Evolutionary conservation across 2,329 filamentous ascomycete genomes (phyloP), one percentile per base, ranked within the genome.

Genomic region (Aschersonia sp.): DNA sequence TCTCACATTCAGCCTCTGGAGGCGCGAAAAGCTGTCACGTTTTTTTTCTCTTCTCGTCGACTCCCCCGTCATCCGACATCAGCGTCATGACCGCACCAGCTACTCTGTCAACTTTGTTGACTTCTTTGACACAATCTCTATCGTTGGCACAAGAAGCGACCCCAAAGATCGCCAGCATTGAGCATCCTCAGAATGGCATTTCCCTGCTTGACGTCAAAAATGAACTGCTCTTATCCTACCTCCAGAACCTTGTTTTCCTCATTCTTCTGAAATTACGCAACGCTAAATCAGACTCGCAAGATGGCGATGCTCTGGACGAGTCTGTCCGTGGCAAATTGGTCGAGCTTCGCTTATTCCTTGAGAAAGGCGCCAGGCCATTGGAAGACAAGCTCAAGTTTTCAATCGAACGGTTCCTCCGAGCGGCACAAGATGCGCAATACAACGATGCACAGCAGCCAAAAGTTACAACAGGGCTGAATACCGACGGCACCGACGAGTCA

Each of bases 131-230:
- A 0, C 73, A 75, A 52, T 81, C 79, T 2, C 62, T 83, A 1
- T 70, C 72, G 0, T 74, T 80, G 0, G 79, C 85, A 0, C 72
- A 83, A 43, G 79, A 88, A 50, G 79, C 82, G 5, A 73, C 82
- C 0, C 78, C 83, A 0, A 76, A 77, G 45, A 62, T 79, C 14
- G 62, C 72, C n/a, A 63, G 71, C 11, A 76, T 94, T 50, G 69
- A 83, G 45, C 78, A 85, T n/a, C 83, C 85, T 1, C 74, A 82
- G 53, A 81, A 95, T 57, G 90, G 92, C 60, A 92, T 98, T 50
- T 96, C 92, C 0, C 79, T 98, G 1, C 81, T 98, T 58, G 88
- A 97, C 61, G 81, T 87, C 54, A 98, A 98, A 69, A 97, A 94
- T 66, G 92, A 98, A 62, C 75, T 98, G n/a, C 80, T 98, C 14